Conservation (phyloP, 1,284 basidiomycete species). For the Neotropicomus parvogracilis region DNA sequence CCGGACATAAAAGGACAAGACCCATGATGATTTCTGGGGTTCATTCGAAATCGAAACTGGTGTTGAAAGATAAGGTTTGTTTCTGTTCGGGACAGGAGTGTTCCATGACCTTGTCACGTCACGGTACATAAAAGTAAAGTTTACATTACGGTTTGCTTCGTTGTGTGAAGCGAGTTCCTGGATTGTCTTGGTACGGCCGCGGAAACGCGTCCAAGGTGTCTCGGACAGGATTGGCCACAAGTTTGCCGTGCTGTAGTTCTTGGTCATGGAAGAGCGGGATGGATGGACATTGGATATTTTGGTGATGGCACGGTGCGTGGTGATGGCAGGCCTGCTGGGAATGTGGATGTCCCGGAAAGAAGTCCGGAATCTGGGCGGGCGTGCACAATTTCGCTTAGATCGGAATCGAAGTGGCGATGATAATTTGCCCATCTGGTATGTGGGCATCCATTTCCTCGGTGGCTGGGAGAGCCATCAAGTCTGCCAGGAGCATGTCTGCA, state of each 20-base stretch:
- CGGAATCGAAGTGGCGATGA: slow-evolving; percentile 27
- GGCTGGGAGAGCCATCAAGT: not conserved
- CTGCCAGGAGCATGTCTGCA: not conserved
- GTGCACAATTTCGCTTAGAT: slow-evolving; percentile 32
- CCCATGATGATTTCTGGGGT: slow-evolving; percentile 2
- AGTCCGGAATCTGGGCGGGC: slow-evolving; percentile 9
- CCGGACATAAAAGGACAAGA: slow-evolving; percentile 1
- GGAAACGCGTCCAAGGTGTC: slow-evolving; percentile 18
- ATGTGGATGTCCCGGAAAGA: slow-evolving; percentile 14
- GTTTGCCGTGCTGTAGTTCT: not conserved
- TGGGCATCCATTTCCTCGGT: slow-evolving; percentile 3
- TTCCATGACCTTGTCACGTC: slow-evolving; percentile 17
- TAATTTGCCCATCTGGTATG: slow-evolving; percentile 13
- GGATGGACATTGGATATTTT: no score
- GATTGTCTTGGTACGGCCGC: slow-evolving; percentile 32
- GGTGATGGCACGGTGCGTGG: not conserved
- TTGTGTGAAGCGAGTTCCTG: slow-evolving; percentile 25
- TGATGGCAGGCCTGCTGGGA: not conserved
- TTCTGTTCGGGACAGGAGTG: slow-evolving; percentile 4
- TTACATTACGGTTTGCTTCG: slow-evolving; percentile 23
- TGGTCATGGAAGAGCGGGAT: not conserved
- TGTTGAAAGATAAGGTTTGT: slow-evolving; percentile 9
- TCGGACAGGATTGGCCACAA: not conserved
- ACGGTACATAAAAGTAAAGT: slow-evolving; percentile 20
- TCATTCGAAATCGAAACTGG: slow-evolving; percentile 5